These are phyloP conservation scores for Stephania yunnanensis DNA, from an alignment of 164 flowering plant species.

Conservation along the genomic window DNA sequence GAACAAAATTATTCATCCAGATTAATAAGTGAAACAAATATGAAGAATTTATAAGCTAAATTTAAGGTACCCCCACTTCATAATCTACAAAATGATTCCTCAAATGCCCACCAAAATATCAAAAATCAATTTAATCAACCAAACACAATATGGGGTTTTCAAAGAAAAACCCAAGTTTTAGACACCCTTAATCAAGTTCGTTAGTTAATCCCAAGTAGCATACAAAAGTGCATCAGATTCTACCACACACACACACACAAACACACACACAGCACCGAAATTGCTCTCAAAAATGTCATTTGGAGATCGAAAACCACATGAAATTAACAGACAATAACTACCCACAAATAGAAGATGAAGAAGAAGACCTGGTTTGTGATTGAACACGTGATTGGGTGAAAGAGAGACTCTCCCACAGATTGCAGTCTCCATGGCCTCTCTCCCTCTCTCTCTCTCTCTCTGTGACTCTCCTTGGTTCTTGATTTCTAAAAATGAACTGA, in stretches of 20 bases:
- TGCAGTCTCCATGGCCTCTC: slow-evolving; percentile 47
- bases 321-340: background rate
- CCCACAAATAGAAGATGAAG: background rate
- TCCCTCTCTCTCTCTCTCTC: background rate
- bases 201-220: too few relatives aligned
- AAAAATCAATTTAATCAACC: too few relatives aligned
- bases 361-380: slow-evolving; percentile 40
- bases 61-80: too few relatives aligned
- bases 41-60: too few relatives aligned
- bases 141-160: too few relatives aligned
- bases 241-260: background rate
- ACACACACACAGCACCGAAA: background rate
- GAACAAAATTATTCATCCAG: too few relatives aligned
- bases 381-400: slow-evolving; percentile 52
- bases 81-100: too few relatives aligned
- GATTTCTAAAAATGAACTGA: background rate
- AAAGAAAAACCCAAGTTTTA: too few relatives aligned
- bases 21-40: too few relatives aligned
- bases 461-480: background rate
- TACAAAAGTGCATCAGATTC: background rate
- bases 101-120: too few relatives aligned
- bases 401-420: slow-evolving; percentile 51
- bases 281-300: background rate
- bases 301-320: background rate
- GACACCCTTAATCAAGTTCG: too few relatives aligned